phyloP scores from a whole-genome alignment of 345 rosid species.

The Cardamine chenopodiifolia region DNA sequence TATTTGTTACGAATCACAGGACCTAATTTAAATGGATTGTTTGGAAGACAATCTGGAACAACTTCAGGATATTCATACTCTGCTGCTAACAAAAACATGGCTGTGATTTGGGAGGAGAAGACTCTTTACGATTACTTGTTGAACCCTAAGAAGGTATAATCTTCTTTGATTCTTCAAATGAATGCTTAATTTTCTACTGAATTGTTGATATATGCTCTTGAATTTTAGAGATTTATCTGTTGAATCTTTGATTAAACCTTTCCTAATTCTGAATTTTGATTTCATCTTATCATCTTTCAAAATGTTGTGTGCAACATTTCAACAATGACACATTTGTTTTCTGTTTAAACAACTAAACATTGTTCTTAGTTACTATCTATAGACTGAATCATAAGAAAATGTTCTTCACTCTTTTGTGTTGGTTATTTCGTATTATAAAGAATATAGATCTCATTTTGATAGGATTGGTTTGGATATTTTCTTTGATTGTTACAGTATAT shows the following conservation, averaged over 20 bases:
- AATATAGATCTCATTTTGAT: background rate
- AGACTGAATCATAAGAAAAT: background rate
- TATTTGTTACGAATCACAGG: constrained; percentile 45
- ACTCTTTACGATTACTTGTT: constrained; percentile 80
- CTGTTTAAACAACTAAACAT: background rate
- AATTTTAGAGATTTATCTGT: background rate
- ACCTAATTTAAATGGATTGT: constrained; percentile 84
- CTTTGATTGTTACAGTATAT: constrained; percentile 55
- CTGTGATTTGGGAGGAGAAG: constrained; percentile 77
- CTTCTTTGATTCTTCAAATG: background rate
- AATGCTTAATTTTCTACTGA: background rate
- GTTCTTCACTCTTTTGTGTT: background rate
- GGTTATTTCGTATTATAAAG: background rate
- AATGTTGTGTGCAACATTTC: background rate
- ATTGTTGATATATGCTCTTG: background rate
- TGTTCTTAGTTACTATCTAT: background rate
- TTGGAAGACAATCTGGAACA: constrained; percentile 85
- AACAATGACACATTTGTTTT: background rate
- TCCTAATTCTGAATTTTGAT: background rate
- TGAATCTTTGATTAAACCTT: background rate
- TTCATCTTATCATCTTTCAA: background rate
- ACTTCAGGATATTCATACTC: constrained; percentile 84
- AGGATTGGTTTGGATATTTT: background rate
- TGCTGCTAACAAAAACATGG: constrained; percentile 84
- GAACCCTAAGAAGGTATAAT: constrained; percentile 79